These are phyloP conservation scores for Hirschioporus abietinus DNA, from an alignment of 768 basidiomycete genomes.

Conservation along the genomic window DNA sequence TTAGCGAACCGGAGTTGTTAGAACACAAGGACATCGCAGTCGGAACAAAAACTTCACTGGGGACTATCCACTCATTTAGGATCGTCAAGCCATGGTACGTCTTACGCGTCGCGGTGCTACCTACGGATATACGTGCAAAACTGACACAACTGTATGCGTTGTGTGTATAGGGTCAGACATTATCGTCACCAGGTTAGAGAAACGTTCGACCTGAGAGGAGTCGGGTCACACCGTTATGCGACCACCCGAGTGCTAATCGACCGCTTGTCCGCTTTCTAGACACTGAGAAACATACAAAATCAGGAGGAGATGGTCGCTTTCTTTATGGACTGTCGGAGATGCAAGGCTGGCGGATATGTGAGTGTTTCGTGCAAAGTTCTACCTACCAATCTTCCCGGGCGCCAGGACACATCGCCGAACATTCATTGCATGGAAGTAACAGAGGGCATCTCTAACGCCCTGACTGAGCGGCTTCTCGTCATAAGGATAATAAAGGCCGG, in stretches of 20 bases:
- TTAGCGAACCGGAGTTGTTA: not conserved
- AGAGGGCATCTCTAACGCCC: not conserved
- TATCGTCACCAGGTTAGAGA: slow-evolving; percentile 68
- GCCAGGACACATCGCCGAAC: not conserved
- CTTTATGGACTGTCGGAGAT: slow-evolving; percentile 85
- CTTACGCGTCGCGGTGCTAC: not conserved
- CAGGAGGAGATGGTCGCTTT: slow-evolving; percentile 65
- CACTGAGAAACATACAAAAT: slow-evolving; percentile 74
- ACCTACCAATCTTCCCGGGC: not conserved
- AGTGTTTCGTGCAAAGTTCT: slow-evolving; percentile 32
- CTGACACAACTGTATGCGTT: not conserved
- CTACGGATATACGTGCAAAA: not conserved
- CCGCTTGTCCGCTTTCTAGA: slow-evolving; percentile 37
- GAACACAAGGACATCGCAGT: not conserved
- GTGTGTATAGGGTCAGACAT: slow-evolving; percentile 69
- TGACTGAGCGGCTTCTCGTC: not conserved
- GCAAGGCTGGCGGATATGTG: slow-evolving; percentile 99
- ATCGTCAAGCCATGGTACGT: not conserved
- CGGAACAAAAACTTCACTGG: not conserved
- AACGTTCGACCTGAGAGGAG: not conserved
- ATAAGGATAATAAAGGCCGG: not conserved
- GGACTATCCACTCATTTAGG: not conserved
- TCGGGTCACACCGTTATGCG: slow-evolving; percentile 10
- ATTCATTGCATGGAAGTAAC: not conserved
- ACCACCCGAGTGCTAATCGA: slow-evolving; percentile 3